These are phyloP conservation scores for Bipolaris zeicola DNA, from an alignment of 2,329 filamentous ascomycete species.

Conservation along the genomic window DNA sequence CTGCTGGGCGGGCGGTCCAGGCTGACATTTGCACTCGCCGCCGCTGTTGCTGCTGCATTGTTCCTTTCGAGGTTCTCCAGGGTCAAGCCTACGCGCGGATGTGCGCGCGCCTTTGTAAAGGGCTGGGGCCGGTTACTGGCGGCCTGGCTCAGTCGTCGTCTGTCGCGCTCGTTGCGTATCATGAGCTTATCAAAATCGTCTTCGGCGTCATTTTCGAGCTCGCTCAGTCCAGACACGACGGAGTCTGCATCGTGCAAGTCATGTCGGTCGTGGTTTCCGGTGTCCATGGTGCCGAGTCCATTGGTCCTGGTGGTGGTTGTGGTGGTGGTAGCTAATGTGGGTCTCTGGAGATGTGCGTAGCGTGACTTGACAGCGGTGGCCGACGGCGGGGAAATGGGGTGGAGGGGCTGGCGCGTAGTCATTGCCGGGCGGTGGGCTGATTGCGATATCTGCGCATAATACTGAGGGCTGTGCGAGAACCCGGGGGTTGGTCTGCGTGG, in stretches of 20 bases:
- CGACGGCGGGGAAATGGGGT: slow-evolving; percentile 40
- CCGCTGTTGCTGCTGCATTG: slow-evolving; percentile 20
- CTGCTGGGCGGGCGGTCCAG: slow-evolving; percentile 44
- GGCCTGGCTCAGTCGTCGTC: slow-evolving; percentile 48
- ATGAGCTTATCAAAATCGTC: slow-evolving; percentile 55
- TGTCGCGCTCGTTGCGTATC: slow-evolving; percentile 53
- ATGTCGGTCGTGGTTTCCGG: slow-evolving; percentile 26
- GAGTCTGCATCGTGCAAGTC: slow-evolving; percentile 30
- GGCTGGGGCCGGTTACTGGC: slow-evolving; percentile 41
- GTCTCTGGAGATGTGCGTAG: slow-evolving; percentile 26
- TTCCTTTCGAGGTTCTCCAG: slow-evolving; percentile 53
- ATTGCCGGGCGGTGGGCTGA: slow-evolving; percentile 25
- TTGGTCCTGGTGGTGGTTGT: slow-evolving; percentile 21
- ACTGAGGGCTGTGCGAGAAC: slow-evolving; percentile 2
- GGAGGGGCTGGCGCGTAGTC: slow-evolving; percentile 44
- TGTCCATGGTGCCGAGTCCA: slow-evolving; percentile 30
- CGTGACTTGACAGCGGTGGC: slow-evolving; percentile 32
- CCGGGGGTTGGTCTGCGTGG: background rate
- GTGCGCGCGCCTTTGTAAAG: slow-evolving; percentile 52
- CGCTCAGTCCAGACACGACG: slow-evolving; percentile 43
- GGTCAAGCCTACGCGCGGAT: slow-evolving; percentile 49
- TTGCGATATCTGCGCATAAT: slow-evolving; percentile 23
- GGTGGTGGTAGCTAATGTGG: slow-evolving; percentile 14
- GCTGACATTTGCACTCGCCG: slow-evolving; percentile 22
- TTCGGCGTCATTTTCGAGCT: slow-evolving; percentile 48